phyloP scores from a whole-genome alignment of 176 grass and related monocot genomes.

The Carex pumila region DNA sequence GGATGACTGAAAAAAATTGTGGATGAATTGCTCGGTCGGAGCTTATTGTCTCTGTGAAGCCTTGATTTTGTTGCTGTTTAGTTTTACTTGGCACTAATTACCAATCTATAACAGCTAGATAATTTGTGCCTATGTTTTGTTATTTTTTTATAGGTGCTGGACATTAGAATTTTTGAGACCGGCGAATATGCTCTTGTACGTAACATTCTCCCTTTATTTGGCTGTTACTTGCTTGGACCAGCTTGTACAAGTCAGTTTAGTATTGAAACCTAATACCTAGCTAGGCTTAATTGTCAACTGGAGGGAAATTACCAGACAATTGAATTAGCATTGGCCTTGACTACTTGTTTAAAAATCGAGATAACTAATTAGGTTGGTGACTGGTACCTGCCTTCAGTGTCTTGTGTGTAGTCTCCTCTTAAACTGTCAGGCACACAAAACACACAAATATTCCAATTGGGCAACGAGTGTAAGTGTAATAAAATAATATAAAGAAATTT shows the following conservation, averaged over 20 bases:
- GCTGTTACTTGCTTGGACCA: not conserved
- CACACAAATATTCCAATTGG: not conserved
- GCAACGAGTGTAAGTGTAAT: not conserved
- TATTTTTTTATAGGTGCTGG: constrained; percentile 50
- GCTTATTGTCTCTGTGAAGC: not conserved
- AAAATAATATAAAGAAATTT: not conserved
- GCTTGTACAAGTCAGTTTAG: not conserved
- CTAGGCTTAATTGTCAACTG: not conserved
- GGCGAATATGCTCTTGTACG: constrained; percentile 79
- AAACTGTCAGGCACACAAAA: not conserved
- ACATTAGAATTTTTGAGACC: constrained; percentile 66
- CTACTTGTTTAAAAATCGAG: not conserved
- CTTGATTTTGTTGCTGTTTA: not conserved
- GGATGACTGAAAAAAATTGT: not conserved
- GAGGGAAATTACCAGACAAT: not conserved
- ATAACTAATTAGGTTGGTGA: not conserved
- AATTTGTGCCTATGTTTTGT: not conserved
- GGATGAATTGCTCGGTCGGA: not conserved
- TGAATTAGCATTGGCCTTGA: not conserved
- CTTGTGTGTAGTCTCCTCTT: not conserved
- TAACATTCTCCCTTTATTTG: not conserved
- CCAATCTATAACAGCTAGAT: not conserved
- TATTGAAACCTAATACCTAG: not conserved
- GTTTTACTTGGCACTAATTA: not conserved
- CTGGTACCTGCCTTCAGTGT: not conserved